Base-by-base conservation (phyloP, 148 eudicot genomes). In the Fallopia convolvulus region DNA sequence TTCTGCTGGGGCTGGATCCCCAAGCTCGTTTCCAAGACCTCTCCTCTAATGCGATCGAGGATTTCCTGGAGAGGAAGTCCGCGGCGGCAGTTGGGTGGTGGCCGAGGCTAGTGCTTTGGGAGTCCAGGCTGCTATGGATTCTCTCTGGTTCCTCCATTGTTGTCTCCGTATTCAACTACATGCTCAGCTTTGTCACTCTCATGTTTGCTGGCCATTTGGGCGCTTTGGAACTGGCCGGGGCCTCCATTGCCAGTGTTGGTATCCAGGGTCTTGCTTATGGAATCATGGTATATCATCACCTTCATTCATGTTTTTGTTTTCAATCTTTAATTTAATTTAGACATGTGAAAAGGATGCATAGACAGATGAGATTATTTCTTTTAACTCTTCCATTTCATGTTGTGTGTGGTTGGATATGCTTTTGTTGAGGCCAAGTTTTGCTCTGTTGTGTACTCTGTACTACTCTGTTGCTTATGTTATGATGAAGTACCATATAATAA, bases 191-290 rank as follows among this genome's bases (percentile, higher is more conserved):
- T 52, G 77, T 33, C 1, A 80, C 82, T 8, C 79, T 75, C 47
- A 81, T 81, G 70, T 77, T 81, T 39, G 55, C 74, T 18, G 83
- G 83, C 1, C 83, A 81, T 32, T 78, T 81, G 52, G 83, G 79
- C 21, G 52, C 78, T 40, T 74, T 76, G 50, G 83, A 81, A 49
- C 77, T 81, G 0, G 83, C 83, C 14, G 83, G 79, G 8, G 83
- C 83, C 36, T 81, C 83, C 10, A 76, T 81, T n/a, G 83, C 79
- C 6, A 80, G 52, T 41, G 78, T 73, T 17, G 83, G 83, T 5
- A 53, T 81, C 65, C 83, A 81, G 70, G 65, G 76, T 5, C 75
- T 81, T 65, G 83, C 83, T 15, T 81, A 77, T 41, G 83, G 83
- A 18, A 53, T 81, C 70, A 81, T 81, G 83, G 83, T 81, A 61